These are phyloP conservation scores for Dimocarpus longan DNA, from an alignment of 345 rosid species.

Conservation along the genomic window DNA sequence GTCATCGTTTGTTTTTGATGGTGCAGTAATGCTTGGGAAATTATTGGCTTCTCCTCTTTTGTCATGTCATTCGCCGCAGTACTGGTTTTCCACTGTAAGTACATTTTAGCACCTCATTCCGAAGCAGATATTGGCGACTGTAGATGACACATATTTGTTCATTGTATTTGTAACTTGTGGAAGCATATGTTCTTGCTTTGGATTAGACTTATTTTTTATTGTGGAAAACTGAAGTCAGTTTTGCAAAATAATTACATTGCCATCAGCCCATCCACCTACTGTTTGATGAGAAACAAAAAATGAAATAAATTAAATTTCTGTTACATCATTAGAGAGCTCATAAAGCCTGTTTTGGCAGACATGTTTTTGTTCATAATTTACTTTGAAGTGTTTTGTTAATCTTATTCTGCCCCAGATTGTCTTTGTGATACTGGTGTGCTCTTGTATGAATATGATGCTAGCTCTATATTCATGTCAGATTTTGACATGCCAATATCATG, in stretches of 20 bases:
- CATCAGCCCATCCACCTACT: not conserved
- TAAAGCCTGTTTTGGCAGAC: not conserved
- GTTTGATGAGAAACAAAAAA: not conserved
- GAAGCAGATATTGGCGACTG: not conserved
- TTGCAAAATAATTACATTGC: not conserved
- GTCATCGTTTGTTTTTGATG: not conserved
- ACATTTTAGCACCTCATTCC: not conserved
- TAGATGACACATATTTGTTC: not conserved
- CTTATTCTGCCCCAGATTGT: not conserved
- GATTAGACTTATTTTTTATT: not conserved
- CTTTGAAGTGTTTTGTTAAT: not conserved
- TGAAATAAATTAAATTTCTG: conserved; percentile 5
- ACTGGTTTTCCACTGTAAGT: conserved; percentile 37
- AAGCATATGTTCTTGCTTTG: not conserved
- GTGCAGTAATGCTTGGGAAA: conserved; percentile 65
- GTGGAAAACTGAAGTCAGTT: not conserved
- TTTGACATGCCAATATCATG: not conserved
- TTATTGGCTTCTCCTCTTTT: conserved; percentile 57
- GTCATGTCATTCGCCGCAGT: conserved; percentile 31
- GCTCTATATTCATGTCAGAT: not conserved
- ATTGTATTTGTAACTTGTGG: not conserved
- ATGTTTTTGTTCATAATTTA: not conserved
- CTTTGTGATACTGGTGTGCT: conserved; percentile 5
- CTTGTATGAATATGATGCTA: not conserved
- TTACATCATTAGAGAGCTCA: not conserved